These are phyloP conservation scores for Chytriomyces hyalinus DNA, from an alignment of 192 early-diverging fungal species.

Conservation along the genomic window DNA sequence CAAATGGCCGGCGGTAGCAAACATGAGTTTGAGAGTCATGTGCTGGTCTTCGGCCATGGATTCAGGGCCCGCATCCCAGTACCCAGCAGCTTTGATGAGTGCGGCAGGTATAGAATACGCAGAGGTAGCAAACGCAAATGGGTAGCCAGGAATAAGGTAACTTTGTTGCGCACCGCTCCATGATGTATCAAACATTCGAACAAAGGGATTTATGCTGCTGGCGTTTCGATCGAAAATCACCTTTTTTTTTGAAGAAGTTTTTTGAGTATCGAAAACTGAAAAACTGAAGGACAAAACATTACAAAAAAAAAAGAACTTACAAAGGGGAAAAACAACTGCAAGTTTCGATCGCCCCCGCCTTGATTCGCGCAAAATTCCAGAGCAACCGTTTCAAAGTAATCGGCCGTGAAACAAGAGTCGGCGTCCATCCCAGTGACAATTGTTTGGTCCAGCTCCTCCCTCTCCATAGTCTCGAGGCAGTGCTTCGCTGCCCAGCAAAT, in stretches of 20 bases:
- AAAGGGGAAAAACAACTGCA: neutral
- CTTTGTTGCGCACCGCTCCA: slow-evolving; percentile 67
- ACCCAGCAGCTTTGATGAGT: slow-evolving; percentile 61
- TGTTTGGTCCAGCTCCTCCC: slow-evolving; percentile 4
- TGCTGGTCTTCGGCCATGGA: slow-evolving; percentile 68
- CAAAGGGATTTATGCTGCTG: slow-evolving; percentile 59
- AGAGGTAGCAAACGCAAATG: slow-evolving; percentile 61
- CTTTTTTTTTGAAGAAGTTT: neutral
- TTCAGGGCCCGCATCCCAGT: slow-evolving; percentile 67
- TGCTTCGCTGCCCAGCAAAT: slow-evolving; percentile 5
- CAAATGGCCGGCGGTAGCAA: slow-evolving; percentile 60
- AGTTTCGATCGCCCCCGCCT: too few relatives aligned
- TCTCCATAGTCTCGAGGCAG: neutral
- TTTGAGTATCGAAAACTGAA: too few relatives aligned
- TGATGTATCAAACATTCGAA: slow-evolving; percentile 63
- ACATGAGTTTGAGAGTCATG: slow-evolving; percentile 69
- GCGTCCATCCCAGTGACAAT: slow-evolving; percentile 64
- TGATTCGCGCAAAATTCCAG: too few relatives aligned
- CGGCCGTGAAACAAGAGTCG: slow-evolving; percentile 61
- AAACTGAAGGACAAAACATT: neutral
- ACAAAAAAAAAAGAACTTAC: neutral
- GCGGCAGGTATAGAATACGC: slow-evolving; percentile 68
- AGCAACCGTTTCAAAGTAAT: slow-evolving; percentile 48
- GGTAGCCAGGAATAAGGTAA: slow-evolving; percentile 51
- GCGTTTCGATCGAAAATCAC: slow-evolving; percentile 46